These are phyloP conservation scores for Mucuna pruriens DNA, from an alignment of 306 rosid genomes.

Conservation along the genomic window DNA sequence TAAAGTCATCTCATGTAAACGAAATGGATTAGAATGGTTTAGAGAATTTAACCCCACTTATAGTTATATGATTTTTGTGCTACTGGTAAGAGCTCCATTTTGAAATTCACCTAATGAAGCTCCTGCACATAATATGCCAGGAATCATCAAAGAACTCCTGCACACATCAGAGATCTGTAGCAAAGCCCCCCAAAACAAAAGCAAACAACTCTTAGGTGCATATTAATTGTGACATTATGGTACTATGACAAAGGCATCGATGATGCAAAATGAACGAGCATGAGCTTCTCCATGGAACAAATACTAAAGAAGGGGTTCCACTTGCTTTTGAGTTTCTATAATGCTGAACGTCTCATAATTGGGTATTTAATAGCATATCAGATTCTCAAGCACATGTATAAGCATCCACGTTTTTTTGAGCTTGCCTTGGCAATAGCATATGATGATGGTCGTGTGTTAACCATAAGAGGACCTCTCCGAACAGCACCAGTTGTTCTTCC, in stretches of 20 bases:
- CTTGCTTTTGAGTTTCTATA: conserved; percentile 63
- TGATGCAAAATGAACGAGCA: conserved; percentile 58
- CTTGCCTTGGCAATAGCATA: conserved; percentile 98
- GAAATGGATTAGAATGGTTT: conserved; percentile 47
- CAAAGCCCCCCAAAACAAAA: conserved; percentile 79
- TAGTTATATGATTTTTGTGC: conserved; percentile 52
- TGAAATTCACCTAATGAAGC: conserved; percentile 52
- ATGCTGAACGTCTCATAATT: conserved; percentile 53
- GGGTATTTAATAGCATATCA: conserved; percentile 56
- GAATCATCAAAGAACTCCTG: conserved; percentile 54
- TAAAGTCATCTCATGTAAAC: conserved; percentile 52
- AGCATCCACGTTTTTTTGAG: conserved; percentile 73
- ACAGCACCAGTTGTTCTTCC: conserved; percentile 61
- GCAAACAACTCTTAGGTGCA: conserved; percentile 67
- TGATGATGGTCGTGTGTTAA: conserved; percentile 73
- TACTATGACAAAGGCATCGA: conserved; percentile 53
- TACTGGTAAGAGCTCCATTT: conserved; percentile 56
- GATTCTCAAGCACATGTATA: conserved; percentile 78
- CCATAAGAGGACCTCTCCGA: conserved; percentile 77
- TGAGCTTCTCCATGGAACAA: conserved; percentile 76
- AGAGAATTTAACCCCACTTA: conserved; percentile 56
- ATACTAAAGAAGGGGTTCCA: conserved; percentile 53
- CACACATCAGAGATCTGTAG: conserved; percentile 54
- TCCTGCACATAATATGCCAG: conserved; percentile 52
- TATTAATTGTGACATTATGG: conserved; percentile 62